Evolutionary conservation across 495 filamentous ascomycete genomes (phyloP), one percentile per base, ranked within the genome.

Genomic region (Parathielavia hyrcaniae): DNA sequence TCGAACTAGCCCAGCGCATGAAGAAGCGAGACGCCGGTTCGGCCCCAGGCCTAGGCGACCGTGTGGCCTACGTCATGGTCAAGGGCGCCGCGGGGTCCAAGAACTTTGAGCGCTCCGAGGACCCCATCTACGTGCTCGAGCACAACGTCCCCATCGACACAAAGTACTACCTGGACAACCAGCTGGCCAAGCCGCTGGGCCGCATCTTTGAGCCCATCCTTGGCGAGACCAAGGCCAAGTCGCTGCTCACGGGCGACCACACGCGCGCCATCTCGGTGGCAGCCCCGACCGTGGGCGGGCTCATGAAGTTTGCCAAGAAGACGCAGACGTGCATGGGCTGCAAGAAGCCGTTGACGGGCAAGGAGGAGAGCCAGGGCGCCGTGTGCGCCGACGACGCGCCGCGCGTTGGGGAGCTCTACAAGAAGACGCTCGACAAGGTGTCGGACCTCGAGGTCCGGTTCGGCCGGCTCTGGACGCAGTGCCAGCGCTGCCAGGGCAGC

Each of bases 221-320:
- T 4, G 93, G 93, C 10, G 91, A 96, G 70, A 89, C 88, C 65
- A 95, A 91, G 71, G 86, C 89, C 20, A 83, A 82, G 38, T 86
- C 87, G 47, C 78, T 99, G 30, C 83, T 85, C 13, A 88, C 85
- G 1, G 93, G 93, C 45, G 93, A 89, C 61, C 93, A 99, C 72
- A 99, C 95, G 2, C 87, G 93, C 12, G 80, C 86, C 55, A 91
- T 99, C 67, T 85, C 88, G 5, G 89, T 97, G 35, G 90, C 90
- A 4, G 92, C 91, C 0, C 91, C 93, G 0, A 86, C 83, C 0
- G 79, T 95, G 50, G 93, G 95, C 48, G 93, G 93, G 0, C 78
- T 99, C 20, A 99, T 97, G 95, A 96, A 95, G 71, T 99, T 97
- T 66, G 81, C 93, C 34, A 96, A 96, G 73, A 95, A 90, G 69